Evolutionary conservation across 805 yeast species (phyloP).

Genomic region (Yamadazyma takamatsuzukensis): DNA sequence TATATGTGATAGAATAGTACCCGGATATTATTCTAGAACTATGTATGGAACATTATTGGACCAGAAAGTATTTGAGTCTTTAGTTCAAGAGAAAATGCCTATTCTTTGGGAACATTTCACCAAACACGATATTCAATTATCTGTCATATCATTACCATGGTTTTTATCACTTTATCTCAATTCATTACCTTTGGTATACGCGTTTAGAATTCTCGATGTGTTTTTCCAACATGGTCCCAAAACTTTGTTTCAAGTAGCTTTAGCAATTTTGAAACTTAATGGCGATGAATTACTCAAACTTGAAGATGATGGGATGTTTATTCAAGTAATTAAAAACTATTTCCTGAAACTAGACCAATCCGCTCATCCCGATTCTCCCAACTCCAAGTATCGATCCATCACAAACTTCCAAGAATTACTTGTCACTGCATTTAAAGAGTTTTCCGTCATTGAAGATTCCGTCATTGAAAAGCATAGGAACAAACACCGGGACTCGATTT

Average conservation of each 20-base stretch:
- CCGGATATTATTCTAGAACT: constrained; percentile 94
- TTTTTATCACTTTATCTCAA: constrained; percentile 84
- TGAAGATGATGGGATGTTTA: constrained; percentile 90
- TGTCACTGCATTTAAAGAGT: constrained; percentile 91
- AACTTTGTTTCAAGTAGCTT: constrained; percentile 85
- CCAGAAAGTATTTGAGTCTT: constrained; percentile 87
- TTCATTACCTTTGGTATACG: constrained; percentile 92
- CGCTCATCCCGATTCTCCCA: constrained; percentile 69
- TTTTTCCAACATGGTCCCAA: constrained; percentile 87
- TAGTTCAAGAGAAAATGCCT: constrained; percentile 89
- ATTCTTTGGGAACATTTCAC: constrained; percentile 77
- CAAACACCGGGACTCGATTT: constrained; percentile 70
- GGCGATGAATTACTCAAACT: constrained; percentile 78
- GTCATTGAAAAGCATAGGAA: constrained; percentile 65
- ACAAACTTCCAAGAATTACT: constrained; percentile 86
- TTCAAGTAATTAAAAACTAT: constrained; percentile 78
- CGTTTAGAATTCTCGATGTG: constrained; percentile 86
- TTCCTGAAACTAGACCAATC: constrained; percentile 73
- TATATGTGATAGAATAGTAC: constrained; percentile 80
- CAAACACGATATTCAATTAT: constrained; percentile 79
- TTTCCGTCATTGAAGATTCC: constrained; percentile 73
- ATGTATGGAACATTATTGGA: constrained; percentile 97
- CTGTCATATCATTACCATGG: constrained; percentile 96
- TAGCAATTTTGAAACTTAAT: constrained; percentile 84
- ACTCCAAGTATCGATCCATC: constrained; percentile 59